Percentiles rank a stretch among this genome's conserved stretches.
Conservation (phyloP, 2,329 filamentous ascomycete species). For the Pseudocercospora eumusae region DNA sequence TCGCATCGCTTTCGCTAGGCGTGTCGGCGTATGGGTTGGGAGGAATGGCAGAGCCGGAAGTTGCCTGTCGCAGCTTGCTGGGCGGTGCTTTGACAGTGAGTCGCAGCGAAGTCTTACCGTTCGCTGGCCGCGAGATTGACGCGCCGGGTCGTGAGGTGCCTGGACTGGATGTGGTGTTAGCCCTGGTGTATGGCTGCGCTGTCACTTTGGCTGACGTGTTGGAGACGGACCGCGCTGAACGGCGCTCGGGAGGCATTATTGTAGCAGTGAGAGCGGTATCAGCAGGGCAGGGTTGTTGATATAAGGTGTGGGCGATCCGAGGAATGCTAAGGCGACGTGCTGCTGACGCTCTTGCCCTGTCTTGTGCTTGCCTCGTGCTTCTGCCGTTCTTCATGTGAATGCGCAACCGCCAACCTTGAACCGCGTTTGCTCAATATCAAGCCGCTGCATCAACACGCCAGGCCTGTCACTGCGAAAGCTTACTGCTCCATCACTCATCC, state of each 20-base stretch:
- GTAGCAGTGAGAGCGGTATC: constrained; percentile 8
- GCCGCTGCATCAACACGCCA: neutral
- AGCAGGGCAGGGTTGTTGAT: constrained; percentile 3
- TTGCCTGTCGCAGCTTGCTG: constrained; percentile 52
- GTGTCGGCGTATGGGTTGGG: constrained; percentile 38
- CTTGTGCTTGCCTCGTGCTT: neutral
- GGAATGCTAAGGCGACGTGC: constrained; percentile 2
- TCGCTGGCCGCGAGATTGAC: constrained; percentile 43
- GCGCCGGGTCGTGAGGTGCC: constrained; percentile 25
- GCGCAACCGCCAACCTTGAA: neutral
- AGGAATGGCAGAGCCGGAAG: constrained; percentile 40
- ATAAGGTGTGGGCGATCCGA: constrained; percentile 14
- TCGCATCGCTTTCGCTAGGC: constrained; percentile 40
- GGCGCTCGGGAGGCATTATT: constrained; percentile 41
- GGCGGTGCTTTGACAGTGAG: constrained; percentile 55
- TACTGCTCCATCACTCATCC: constrained; percentile 2
- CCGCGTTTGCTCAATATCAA: neutral
- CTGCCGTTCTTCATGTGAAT: constrained; percentile 1
- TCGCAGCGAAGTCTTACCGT: constrained; percentile 49
- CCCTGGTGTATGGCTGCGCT: constrained; percentile 31
- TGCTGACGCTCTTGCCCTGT: neutral
- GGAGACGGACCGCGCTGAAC: constrained; percentile 35
- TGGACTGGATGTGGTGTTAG: constrained; percentile 34
- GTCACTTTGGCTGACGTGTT: constrained; percentile 25
- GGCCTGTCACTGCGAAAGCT: constrained; percentile 2